Evolutionary conservation across 768 basidiomycete genomes (phyloP), one percentile per base, ranked within the genome.

Genomic region (Kwoniella botswanensis): DNA sequence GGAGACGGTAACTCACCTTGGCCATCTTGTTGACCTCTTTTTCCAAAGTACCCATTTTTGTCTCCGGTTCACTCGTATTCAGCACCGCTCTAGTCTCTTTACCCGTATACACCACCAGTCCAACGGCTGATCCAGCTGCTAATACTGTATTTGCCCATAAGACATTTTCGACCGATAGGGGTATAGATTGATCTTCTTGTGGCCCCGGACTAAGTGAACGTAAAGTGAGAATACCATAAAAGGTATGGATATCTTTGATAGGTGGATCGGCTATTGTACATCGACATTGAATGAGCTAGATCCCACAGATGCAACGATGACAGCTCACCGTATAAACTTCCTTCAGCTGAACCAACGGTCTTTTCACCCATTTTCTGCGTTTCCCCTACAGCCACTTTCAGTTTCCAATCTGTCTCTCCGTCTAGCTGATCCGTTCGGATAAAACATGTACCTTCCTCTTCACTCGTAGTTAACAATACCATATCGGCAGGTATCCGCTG

Each of bases 351-450:
- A 66, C 90, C 83, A 1, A 91, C 77, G 10, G 86, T 86, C 29
- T 80, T 82, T 59, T 90, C 89, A 7, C 78, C 76, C 63, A 94
- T 82, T 74, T 90, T 90, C 85, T 97, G 94, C 55, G 90, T 91
- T 26, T 90, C 88, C 2, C 91, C 88, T 0, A 96, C 90, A 1
- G 96, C 94, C 1, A 97, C 92, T 4, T 93, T 89, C 60, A 98
- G 86, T 82, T 99, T 99, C 97, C 97, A 98, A 78, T 99, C 97
- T 3, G 97, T 99, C 84, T 99, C 97, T 54, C 97, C 97, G 74
- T 99, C 97, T 35, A 99, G 87, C 80, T 98, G 97, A 84, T 99
- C 97, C 1, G 96, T 99, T 11, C 97, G 88, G 71, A 99, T 93
- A 83, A 98, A 99, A 82, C 96, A 98, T 1, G 94, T 94, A 2